Conservation (phyloP, 106 monocot species). For the Dactylorhiza incarnata region DNA sequence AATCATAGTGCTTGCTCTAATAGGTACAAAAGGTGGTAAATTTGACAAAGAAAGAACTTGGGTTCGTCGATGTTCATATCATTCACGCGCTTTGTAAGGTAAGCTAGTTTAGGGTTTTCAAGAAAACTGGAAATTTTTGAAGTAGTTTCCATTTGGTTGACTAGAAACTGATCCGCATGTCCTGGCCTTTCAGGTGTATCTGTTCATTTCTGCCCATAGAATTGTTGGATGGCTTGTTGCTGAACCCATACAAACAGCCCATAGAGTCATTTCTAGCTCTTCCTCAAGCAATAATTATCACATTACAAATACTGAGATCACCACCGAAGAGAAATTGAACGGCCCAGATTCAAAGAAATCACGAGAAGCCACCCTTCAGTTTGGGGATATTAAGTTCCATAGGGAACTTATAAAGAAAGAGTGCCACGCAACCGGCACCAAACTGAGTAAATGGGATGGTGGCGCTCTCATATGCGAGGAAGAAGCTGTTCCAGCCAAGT, state of each 20-base stretch:
- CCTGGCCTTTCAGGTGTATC: constrained; percentile 31
- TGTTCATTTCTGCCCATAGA: constrained; percentile 57
- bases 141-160: too few species aligned
- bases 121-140: neutral
- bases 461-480: constrained; percentile 71
- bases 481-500: constrained; percentile 40
- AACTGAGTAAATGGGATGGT: constrained; percentile 6
- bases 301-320: neutral
- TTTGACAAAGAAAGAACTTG: constrained; percentile 62
- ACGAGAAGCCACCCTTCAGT: constrained; percentile 18
- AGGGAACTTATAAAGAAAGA: constrained; percentile 40
- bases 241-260: constrained; percentile 70
- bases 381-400: constrained; percentile 56
- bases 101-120: neutral
- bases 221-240: constrained; percentile 69
- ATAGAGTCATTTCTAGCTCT: constrained; percentile 40
- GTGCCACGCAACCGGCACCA: neutral
- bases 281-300: neutral
- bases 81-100: constrained; percentile 70
- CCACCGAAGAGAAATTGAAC: neutral
- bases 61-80: constrained; percentile 47
- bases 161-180: neutral
- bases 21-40: constrained; percentile 54
- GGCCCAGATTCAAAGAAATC: neutral
- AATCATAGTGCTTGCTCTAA: neutral